These are phyloP conservation scores for Allantophomopsis cytisporea DNA, from an alignment of 2,329 filamentous ascomycete species.

Conservation along the genomic window DNA sequence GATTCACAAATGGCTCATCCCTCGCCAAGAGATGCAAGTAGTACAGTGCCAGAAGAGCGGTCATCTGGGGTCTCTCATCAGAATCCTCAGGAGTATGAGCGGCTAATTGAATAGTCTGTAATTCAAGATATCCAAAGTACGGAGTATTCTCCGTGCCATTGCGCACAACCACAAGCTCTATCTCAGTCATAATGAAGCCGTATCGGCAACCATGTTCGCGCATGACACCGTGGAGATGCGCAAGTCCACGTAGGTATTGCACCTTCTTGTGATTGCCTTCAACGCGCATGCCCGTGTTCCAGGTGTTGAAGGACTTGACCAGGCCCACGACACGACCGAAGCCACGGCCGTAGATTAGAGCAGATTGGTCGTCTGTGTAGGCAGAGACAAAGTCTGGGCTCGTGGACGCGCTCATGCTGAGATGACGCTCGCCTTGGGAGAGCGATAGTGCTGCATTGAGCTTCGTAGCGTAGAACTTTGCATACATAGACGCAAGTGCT, in stretches of 20 bases:
- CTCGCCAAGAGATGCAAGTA: conserved; percentile 61
- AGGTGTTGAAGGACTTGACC: conserved; percentile 84
- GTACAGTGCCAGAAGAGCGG: conserved; percentile 64
- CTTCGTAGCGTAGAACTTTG: conserved; percentile 69
- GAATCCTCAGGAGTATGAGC: conserved; percentile 9
- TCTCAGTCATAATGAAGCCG: conserved; percentile 93
- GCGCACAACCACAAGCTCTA: conserved; percentile 83
- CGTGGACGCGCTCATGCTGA: conserved; percentile 18
- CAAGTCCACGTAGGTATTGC: conserved; percentile 75
- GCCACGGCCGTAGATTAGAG: conserved; percentile 30
- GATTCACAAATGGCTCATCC: conserved; percentile 42
- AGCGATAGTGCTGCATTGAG: conserved; percentile 74
- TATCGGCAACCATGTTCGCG: conserved; percentile 88
- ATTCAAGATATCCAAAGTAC: conserved; percentile 80
- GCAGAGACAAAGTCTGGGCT: conserved; percentile 31
- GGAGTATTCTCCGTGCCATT: conserved; percentile 60
- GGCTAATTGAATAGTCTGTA: conserved; percentile 43
- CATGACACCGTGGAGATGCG: conserved; percentile 83
- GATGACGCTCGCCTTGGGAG: conserved; percentile 53
- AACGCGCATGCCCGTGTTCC: conserved; percentile 88
- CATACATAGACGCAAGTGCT: conserved; percentile 62
- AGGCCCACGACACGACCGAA: conserved; percentile 62
- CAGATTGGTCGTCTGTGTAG: conserved; percentile 34
- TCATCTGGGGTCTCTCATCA: conserved; percentile 43
- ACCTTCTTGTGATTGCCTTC: conserved; percentile 77